A percentile compares a stretch with the other conserved stretches of the same genome.
phyloP scores from a whole-genome alignment of 2,329 filamentous ascomycete genomes.

The Pestalotiopsis sp. region DNA sequence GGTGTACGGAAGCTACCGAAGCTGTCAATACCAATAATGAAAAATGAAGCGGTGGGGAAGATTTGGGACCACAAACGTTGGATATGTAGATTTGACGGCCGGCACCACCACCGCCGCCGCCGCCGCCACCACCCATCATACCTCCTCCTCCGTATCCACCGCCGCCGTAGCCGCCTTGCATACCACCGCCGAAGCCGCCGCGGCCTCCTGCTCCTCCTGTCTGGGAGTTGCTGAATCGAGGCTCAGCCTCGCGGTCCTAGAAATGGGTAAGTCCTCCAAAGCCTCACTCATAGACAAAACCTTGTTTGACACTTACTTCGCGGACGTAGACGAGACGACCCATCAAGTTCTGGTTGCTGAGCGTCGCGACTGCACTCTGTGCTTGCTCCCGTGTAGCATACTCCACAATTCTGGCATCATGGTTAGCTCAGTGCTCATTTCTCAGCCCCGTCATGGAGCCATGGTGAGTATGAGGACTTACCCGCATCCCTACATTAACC shows the following conservation, averaged over 20 bases:
- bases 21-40: conserved; percentile 28
- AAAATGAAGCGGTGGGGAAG: conserved; percentile 20
- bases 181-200: conserved; percentile 55
- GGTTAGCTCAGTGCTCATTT: conserved; percentile 12
- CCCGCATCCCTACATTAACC: conserved; percentile 99
- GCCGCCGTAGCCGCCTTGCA: conserved; percentile 54
- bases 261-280: conserved; percentile 21
- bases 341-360: conserved; percentile 99
- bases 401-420: conserved; percentile 86
- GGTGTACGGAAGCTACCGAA: conserved; percentile 83
- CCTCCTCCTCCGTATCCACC: conserved; percentile 56
- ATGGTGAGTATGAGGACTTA: conserved; percentile 55
- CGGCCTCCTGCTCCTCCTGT: conserved; percentile 57
- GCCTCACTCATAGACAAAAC: conserved; percentile 14
- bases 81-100: conserved; percentile 95
- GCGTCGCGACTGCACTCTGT: conserved; percentile 92
- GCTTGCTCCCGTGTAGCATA: conserved; percentile 99
- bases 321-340: conserved; percentile 97
- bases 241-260: conserved; percentile 96
- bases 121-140: conserved; percentile 49
- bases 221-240: conserved; percentile 84
- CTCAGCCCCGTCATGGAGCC: neutral
- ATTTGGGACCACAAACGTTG: conserved; percentile 77
- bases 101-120: conserved; percentile 52
- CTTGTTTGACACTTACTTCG: conserved; percentile 65